phyloP scores from a whole-genome alignment of 768 basidiomycete genomes.

The Tephrocybe sp. region DNA sequence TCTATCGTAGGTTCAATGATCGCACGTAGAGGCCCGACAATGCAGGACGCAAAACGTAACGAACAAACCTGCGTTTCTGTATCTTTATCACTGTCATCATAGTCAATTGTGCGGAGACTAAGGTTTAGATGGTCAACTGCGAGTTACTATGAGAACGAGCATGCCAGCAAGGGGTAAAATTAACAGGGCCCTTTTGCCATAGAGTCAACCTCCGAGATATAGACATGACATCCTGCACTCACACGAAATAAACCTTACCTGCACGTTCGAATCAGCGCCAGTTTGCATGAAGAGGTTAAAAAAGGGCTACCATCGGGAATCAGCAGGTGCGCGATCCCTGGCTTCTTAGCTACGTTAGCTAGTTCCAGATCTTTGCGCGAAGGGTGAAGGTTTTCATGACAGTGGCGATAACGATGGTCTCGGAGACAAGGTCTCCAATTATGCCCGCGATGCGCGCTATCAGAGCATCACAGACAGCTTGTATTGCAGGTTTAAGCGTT shows the following conservation, averaged over 20 bases:
- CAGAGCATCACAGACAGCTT: neutral
- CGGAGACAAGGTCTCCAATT: conserved; percentile 28
- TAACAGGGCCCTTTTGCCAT: conserved; percentile 21
- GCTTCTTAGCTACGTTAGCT: conserved; percentile 17
- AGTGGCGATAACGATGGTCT: conserved; percentile 31
- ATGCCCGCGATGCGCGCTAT: conserved; percentile 30
- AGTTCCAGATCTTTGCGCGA: conserved; percentile 18
- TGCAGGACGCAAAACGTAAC: conserved; percentile 22
- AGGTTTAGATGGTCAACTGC: too few species aligned
- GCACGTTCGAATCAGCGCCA: neutral
- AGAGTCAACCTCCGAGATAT: neutral
- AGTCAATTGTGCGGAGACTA: conserved; percentile 26
- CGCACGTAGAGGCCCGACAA: conserved; percentile 27
- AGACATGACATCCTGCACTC: neutral
- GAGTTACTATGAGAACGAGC: conserved; percentile 29
- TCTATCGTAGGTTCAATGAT: conserved; percentile 1
- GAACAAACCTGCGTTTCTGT: conserved; percentile 15
- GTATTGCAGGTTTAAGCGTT: too few species aligned
- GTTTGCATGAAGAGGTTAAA: neutral
- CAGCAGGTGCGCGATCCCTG: conserved; percentile 23
- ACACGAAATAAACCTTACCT: conserved; percentile 28
- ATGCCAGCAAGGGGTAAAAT: conserved; percentile 21
- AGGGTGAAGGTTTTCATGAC: conserved; percentile 25
- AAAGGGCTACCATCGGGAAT: conserved; percentile 23
- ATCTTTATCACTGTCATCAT: conserved; percentile 14